Evolutionary conservation across 306 rosid genomes (phyloP), one percentile per base, ranked within the genome.

Genomic region (Lathyrus aphaca): DNA sequence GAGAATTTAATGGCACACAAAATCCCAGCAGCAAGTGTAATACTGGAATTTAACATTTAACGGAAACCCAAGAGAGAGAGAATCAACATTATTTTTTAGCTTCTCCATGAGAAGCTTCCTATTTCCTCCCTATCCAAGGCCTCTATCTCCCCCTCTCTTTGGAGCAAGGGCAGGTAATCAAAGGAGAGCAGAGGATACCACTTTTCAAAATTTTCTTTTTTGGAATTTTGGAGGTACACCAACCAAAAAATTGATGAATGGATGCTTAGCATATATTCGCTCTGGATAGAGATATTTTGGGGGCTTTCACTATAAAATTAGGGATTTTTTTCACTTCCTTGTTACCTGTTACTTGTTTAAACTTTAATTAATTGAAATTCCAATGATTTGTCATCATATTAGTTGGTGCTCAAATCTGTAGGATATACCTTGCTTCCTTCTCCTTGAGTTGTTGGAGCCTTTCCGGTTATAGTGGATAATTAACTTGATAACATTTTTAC

Each of bases 221-320:
- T 54, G 60, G 60, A 23, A 16, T 54, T 32, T 56, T 32, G 14
- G 62, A 13, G 63, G 40, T 56, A 27, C 39, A 13, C 19, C 63
- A 27, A 5, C 12, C 39, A 56, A 29, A 53, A 53, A 21, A 53
- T 10, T 53, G n/a, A 56, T 54, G 17, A 54, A 54, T 7, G 12
- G 60, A 56, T 27, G 29, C 15, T 56, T 14, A 56, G 62, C 39
- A 56, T 13, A 27, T 25, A 27, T 29, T 56, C 10, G 12, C 63
- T 56, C 3, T 56, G 63, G 63, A 40, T 14, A 29, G 63, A 56
- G 32, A 29, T 7, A 13, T 27, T 27, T 56, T 7, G 19, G 11
- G 62, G 40, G 40, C 38, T 56, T 13, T 56, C 5, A 13, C 18
- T 55, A 27, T 13, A 55, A 55, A 55, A 6, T 12, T 55, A 13